Percentiles rank a stretch among this genome's conserved stretches.
Evolutionary conservation across 2,329 filamentous ascomycete genomes (phyloP).

Genomic region (Stachybotrys elegans): DNA sequence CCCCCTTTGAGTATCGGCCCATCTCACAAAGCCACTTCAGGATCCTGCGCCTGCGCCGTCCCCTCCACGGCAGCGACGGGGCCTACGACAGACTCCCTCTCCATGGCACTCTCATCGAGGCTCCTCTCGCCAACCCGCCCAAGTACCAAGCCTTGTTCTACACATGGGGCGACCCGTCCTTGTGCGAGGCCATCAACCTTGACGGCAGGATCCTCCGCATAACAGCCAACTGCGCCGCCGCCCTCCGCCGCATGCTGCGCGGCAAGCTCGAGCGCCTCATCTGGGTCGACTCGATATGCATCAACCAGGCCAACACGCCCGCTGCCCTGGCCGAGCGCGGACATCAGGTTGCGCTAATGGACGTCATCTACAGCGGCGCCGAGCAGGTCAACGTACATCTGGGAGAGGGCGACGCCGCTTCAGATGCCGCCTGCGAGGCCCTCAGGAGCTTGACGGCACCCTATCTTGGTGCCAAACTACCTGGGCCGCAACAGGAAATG

Average conservation of each 20-base stretch:
- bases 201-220: neutral
- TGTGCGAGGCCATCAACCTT: neutral
- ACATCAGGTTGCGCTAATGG: slow-evolving; percentile 1
- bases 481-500: slow-evolving; percentile 1
- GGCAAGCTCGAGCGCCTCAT: neutral
- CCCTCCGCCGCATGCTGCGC: slow-evolving; percentile 3
- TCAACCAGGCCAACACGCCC: slow-evolving; percentile 2
- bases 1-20: neutral
- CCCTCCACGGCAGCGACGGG: neutral
- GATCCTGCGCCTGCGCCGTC: neutral
- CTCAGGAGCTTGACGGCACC: neutral
- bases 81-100: neutral
- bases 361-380: neutral
- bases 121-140: neutral
- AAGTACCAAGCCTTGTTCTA: slow-evolving; percentile 1
- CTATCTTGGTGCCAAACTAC: neutral
- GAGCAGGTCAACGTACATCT: slow-evolving; percentile 4
- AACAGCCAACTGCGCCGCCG: neutral
- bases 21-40: neutral
- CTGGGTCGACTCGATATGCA: slow-evolving; percentile 4
- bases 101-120: slow-evolving; percentile 1
- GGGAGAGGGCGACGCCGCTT: neutral
- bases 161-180: neutral
- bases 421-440: slow-evolving; percentile 1
- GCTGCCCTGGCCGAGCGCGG: neutral